These are phyloP conservation scores for Rhizopus arrhizus DNA, from an alignment of 371 early-diverging fungal species.

Conservation along the genomic window DNA sequence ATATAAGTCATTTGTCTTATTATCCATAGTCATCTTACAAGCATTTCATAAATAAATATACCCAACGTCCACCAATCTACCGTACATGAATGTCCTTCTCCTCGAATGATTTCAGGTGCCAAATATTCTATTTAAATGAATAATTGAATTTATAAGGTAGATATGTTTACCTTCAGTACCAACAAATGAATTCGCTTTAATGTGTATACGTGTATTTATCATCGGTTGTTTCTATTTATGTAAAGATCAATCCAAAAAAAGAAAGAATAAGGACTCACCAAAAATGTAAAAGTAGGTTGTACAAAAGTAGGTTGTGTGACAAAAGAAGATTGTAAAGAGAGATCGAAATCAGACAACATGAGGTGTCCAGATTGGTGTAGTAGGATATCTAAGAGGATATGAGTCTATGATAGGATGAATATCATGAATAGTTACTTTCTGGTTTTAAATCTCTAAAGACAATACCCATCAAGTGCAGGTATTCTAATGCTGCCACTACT, in stretches of 20 bases:
- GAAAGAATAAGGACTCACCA: slow-evolving; percentile 36
- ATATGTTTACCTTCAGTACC: slow-evolving; percentile 81
- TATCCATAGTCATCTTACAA: slow-evolving; percentile 52
- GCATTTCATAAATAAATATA: slow-evolving; percentile 96
- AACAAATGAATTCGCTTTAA: slow-evolving; percentile 93
- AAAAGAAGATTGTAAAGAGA: slow-evolving; percentile 84
- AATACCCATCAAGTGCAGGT: slow-evolving; percentile 92
- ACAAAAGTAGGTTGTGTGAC: slow-evolving; percentile 78
- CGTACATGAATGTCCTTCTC: slow-evolving; percentile 88
- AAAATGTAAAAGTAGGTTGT: slow-evolving; percentile 59
- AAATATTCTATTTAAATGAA: slow-evolving; percentile 73
- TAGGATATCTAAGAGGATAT: slow-evolving; percentile 71
- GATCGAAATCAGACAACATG: slow-evolving; percentile 96
- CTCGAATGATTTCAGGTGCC: slow-evolving; percentile 93
- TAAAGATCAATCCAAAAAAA: background rate
- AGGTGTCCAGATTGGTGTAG: slow-evolving; percentile 93
- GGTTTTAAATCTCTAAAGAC: slow-evolving; percentile 99
- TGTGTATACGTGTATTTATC: slow-evolving; percentile 88
- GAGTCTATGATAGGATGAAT: background rate
- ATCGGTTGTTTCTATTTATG: slow-evolving; percentile 23
- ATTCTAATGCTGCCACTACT: slow-evolving; percentile 89
- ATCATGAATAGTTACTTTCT: slow-evolving; percentile 78
- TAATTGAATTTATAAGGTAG: background rate
- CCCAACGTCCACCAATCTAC: slow-evolving; percentile 99
- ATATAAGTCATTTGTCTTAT: background rate